Evolutionary conservation across 805 yeast species (phyloP).

Genomic region (Ogataea parapolymorpha): DNA sequence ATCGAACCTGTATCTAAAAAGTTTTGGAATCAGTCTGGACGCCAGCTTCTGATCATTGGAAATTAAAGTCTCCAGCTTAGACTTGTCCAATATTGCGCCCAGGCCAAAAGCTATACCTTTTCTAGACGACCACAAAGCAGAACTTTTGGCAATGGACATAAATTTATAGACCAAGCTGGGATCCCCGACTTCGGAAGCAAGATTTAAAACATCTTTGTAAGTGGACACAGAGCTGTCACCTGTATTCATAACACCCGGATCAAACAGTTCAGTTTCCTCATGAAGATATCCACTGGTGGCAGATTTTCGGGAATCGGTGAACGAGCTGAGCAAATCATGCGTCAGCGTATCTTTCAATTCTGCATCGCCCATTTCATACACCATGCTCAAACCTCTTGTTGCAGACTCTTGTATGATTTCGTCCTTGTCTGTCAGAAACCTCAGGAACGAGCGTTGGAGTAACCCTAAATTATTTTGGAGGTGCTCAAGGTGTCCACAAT

Average conservation of each 20-base stretch:
- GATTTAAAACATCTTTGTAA: constrained; percentile 79
- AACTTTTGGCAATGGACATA: constrained; percentile 85
- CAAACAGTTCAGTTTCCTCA: constrained; percentile 80
- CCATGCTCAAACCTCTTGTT: constrained; percentile 76
- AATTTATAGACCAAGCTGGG: constrained; percentile 91
- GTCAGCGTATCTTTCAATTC: constrained; percentile 71
- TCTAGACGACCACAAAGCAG: constrained; percentile 88
- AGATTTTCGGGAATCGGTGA: constrained; percentile 62
- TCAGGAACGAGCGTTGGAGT: constrained; percentile 73
- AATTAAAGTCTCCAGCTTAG: constrained; percentile 64
- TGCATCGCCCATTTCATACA: constrained; percentile 72
- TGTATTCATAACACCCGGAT: constrained; percentile 74
- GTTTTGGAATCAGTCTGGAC: constrained; percentile 67
- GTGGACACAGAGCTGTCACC: constrained; percentile 87
- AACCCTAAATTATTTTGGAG: constrained; percentile 46
- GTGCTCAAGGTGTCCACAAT: constrained; percentile 49
- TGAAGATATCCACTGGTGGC: constrained; percentile 65
- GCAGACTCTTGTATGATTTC: constrained; percentile 92
- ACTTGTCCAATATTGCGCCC: constrained; percentile 77
- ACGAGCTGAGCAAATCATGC: constrained; percentile 67
- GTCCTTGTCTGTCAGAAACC: constrained; percentile 74
- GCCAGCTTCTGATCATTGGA: constrained; percentile 52
- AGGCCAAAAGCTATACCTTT: constrained; percentile 94
- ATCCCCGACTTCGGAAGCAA: constrained; percentile 95
- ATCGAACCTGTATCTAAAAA: constrained; percentile 82